Percentiles rank a stretch among this genome's conserved stretches.
phyloP scores from a whole-genome alignment of 768 basidiomycete genomes.

The Pholiota conissans region DNA sequence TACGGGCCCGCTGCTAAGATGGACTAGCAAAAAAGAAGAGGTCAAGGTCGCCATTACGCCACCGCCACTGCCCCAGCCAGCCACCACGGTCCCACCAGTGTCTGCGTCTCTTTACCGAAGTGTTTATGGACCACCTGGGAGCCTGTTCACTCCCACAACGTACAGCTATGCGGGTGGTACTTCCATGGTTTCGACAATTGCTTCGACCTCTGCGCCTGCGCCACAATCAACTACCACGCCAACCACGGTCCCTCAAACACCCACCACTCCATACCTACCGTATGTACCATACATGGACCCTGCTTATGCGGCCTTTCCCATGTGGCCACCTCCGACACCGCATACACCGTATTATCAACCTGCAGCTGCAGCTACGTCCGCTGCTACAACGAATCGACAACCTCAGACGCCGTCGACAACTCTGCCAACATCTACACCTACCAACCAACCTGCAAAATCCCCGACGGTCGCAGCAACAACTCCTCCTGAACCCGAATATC shows the following conservation, averaged over 20 bases:
- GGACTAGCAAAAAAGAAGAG: constrained; percentile 68
- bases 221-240: not conserved
- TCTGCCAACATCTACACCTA: not conserved
- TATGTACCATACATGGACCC: constrained; percentile 16
- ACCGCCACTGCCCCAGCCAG: constrained; percentile 24
- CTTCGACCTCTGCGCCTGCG: constrained; percentile 11
- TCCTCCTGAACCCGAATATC: constrained; percentile 30
- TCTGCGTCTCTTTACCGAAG: constrained; percentile 17
- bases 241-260: constrained; percentile 9
- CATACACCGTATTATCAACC: constrained; percentile 2
- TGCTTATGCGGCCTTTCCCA: constrained; percentile 18
- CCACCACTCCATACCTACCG: constrained; percentile 15
- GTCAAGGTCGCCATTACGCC: constrained; percentile 45
- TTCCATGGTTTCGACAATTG: constrained; percentile 13
- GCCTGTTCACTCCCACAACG: constrained; percentile 25
- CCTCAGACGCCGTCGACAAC: constrained; percentile 2
- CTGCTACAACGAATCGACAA: constrained; percentile 1
- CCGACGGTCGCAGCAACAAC: constrained; percentile 1
- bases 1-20: constrained; percentile 69
- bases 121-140: constrained; percentile 24
- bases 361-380: not conserved
- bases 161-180: constrained; percentile 22
- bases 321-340: constrained; percentile 23
- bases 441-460: not conserved
- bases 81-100: constrained; percentile 13